A percentile compares a stretch with the other conserved stretches of the same genome.
These are phyloP conservation scores for Austroboletus novae-zelandiae DNA, from an alignment of 1,284 basidiomycete species.

Conservation along the genomic window DNA sequence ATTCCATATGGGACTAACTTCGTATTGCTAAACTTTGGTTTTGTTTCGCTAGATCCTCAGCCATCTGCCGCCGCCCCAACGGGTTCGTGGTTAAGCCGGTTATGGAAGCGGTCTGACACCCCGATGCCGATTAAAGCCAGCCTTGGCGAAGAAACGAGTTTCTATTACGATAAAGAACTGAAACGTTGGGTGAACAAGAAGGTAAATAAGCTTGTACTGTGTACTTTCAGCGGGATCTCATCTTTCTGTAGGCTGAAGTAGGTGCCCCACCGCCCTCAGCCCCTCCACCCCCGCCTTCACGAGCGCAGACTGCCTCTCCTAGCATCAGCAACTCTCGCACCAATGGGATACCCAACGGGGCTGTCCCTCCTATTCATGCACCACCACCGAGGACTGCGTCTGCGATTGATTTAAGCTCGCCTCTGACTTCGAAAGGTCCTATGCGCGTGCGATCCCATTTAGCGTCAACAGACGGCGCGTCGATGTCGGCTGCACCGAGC, in stretches of 20 bases:
- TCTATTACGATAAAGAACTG: conserved; percentile 93
- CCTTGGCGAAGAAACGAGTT: conserved; percentile 87
- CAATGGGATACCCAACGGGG: conserved; percentile 22
- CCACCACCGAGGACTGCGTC: conserved; percentile 60
- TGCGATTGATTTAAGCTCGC: conserved; percentile 53
- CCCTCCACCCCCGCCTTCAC: conserved; percentile 53
- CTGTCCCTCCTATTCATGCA: conserved; percentile 25
- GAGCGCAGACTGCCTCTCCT: conserved; percentile 79
- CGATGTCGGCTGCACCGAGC: conserved; percentile 34
- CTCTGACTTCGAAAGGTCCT: conserved; percentile 49
- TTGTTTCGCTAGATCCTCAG: conserved; percentile 27
- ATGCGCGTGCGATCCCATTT: conserved; percentile 66
- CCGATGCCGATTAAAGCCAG: conserved; percentile 84
- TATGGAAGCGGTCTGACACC: conserved; percentile 61
- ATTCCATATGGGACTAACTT: neutral
- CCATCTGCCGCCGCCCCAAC: conserved; percentile 31
- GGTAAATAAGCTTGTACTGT: conserved; percentile 42
- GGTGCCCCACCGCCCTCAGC: conserved; percentile 45
- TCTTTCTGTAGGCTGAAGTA: conserved; percentile 45
- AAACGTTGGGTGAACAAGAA: conserved; percentile 98
- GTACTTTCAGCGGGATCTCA: conserved; percentile 3
- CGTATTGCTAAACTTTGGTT: neutral
- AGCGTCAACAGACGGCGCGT: conserved; percentile 45
- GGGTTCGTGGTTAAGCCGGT: conserved; percentile 79
- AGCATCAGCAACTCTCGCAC: conserved; percentile 39